Conservation (phyloP, 306 rosid genomes). For the Sechiopsis laciniata region DNA sequence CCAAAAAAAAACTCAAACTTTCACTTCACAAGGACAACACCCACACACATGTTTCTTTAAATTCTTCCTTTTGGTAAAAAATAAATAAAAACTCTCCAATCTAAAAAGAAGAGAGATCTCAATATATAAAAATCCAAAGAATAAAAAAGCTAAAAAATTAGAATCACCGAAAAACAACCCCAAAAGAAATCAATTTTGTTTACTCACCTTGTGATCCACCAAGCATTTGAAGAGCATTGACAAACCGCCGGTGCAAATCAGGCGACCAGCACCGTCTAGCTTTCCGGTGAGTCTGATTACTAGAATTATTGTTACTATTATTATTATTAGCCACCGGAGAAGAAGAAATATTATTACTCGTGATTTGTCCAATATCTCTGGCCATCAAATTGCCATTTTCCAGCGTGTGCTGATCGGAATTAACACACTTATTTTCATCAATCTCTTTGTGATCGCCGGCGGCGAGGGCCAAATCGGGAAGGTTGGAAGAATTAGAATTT, state of each 20-base stretch:
- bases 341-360: constrained; percentile 10
- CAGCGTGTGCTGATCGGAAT: constrained; percentile 25
- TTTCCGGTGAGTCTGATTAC: constrained; percentile 68
- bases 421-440: constrained; percentile 17
- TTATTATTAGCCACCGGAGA: constrained; percentile 18
- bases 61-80: background rate
- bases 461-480: constrained; percentile 70
- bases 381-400: constrained; percentile 25
- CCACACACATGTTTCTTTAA: background rate
- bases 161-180: background rate
- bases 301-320: constrained; percentile 5
- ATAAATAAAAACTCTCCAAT: background rate
- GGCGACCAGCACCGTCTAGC: constrained; percentile 99
- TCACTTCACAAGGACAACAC: background rate
- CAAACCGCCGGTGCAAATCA: constrained; percentile 87
- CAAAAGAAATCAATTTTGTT: background rate
- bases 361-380: constrained; percentile 37
- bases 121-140: background rate
- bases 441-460: constrained; percentile 19
- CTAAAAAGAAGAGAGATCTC: constrained; percentile 13
- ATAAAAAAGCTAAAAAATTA: background rate
- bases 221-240: constrained; percentile 95
- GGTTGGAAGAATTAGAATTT: constrained; percentile 27
- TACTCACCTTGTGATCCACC: constrained; percentile 94
- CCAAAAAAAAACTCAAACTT: background rate